A percentile compares a stretch with the other conserved stretches of the same genome.
Conservation (phyloP, 2,329 filamentous ascomycete species). For the Trichoderma simmonsii region DNA sequence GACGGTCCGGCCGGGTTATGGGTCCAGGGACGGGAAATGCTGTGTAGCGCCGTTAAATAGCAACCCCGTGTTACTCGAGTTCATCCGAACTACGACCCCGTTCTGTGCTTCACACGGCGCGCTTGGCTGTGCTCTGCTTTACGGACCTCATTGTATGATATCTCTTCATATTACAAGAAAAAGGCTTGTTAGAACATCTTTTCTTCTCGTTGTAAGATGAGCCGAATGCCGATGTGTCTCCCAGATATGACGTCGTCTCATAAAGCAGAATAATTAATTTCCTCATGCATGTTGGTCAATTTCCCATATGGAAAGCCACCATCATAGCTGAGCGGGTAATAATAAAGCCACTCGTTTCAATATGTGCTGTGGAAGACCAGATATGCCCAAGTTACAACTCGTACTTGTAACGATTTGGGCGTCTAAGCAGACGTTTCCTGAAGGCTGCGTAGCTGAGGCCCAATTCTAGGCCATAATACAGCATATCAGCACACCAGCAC, state of each 20-base stretch:
- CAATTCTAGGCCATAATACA: background rate
- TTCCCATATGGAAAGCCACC: background rate
- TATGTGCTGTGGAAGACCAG: background rate
- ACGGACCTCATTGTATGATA: no score
- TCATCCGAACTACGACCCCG: background rate
- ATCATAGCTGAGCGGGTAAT: background rate
- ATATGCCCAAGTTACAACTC: background rate
- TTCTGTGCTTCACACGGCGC: background rate
- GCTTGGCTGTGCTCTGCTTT: background rate
- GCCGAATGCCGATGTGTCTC: background rate
- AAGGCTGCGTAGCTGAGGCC: background rate
- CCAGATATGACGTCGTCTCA: background rate
- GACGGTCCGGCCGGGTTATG: slow-evolving; percentile 1
- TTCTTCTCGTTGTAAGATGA: background rate
- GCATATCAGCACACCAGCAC: background rate
- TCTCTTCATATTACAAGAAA: background rate
- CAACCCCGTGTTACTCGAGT: background rate
- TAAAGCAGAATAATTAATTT: no score
- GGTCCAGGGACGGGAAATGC: background rate
- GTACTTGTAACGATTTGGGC: background rate
- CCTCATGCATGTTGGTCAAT: background rate
- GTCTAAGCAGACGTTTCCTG: background rate
- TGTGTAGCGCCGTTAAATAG: background rate
- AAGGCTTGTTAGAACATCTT: background rate
- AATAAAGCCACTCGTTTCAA: background rate